Percentiles rank a stretch among this genome's conserved stretches.
phyloP scores from a whole-genome alignment of 208 protist genomes.

The Wallacemonas sp. region DNA sequence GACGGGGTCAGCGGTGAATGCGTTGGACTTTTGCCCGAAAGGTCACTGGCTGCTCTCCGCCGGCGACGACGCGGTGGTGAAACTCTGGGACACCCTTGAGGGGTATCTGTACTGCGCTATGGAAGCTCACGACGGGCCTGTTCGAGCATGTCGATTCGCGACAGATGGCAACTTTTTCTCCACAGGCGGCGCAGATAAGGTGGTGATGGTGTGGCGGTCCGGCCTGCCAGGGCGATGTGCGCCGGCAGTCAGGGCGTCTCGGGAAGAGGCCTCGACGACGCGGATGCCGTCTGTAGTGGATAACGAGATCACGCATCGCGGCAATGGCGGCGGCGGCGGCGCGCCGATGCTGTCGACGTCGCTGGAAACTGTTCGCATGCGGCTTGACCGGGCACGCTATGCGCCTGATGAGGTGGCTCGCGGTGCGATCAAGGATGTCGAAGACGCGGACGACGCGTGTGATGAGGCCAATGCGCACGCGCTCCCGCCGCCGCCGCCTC shows the following conservation, averaged over 20 bases:
- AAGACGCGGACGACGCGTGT: neutral
- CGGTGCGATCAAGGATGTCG: neutral
- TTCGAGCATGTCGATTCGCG: constrained; percentile 56
- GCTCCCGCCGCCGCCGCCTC: too few relatives aligned
- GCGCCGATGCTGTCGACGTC: neutral
- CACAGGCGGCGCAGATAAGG: constrained; percentile 67
- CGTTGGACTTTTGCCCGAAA: constrained; percentile 70
- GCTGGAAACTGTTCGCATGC: neutral
- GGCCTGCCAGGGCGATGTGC: constrained; percentile 36
- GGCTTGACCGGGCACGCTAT: neutral
- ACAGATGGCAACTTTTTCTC: constrained; percentile 58
- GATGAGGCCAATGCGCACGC: neutral
- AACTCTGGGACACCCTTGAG: constrained; percentile 87
- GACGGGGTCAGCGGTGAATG: constrained; percentile 44
- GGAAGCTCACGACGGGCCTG: constrained; percentile 73
- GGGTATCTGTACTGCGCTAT: constrained; percentile 86
- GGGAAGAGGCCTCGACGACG: too few relatives aligned
- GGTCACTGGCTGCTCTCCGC: constrained; percentile 83
- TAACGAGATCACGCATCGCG: neutral
- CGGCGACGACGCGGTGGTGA: constrained; percentile 71
- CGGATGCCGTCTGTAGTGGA: constrained; percentile 7
- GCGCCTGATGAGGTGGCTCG: neutral
- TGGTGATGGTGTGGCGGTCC: constrained; percentile 84
- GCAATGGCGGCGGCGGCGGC: neutral
- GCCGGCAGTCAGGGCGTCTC: too few relatives aligned